These are phyloP conservation scores for Suillus alpinus DNA, from an alignment of 768 basidiomycete genomes.

Conservation along the genomic window DNA sequence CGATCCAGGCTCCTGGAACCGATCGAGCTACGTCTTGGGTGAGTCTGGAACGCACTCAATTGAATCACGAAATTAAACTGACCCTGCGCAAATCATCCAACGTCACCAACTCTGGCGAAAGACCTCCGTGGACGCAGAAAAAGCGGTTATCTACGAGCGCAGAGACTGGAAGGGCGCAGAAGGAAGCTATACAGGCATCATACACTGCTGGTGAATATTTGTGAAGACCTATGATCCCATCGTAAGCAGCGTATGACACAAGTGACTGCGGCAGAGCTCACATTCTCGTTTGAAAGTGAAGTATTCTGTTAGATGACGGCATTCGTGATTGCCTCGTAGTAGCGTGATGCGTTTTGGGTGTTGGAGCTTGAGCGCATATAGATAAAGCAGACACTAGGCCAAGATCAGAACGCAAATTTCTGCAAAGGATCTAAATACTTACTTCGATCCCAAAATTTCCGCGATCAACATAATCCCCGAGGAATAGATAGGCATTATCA, in stretches of 20 bases:
- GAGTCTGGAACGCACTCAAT: slow-evolving; percentile 8
- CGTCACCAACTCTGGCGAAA: slow-evolving; percentile 81
- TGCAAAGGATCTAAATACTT: slow-evolving; percentile 12
- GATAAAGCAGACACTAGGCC: slow-evolving; percentile 79
- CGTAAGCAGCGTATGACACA: slow-evolving; percentile 3
- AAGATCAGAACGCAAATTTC: slow-evolving; percentile 2
- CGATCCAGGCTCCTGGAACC: slow-evolving; percentile 92
- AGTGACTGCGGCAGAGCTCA: slow-evolving; percentile 37
- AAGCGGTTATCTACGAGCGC: slow-evolving; percentile 94
- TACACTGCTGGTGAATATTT: slow-evolving; percentile 85
- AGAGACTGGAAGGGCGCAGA: slow-evolving; percentile 85
- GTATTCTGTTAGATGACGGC: slow-evolving; percentile 93
- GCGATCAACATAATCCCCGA: slow-evolving; percentile 97
- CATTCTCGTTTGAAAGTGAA: slow-evolving; percentile 98
- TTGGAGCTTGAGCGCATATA: slow-evolving; percentile 91
- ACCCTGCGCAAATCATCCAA: slow-evolving; percentile 74
- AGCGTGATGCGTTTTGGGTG: slow-evolving; percentile 80
- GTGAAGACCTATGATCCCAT: slow-evolving; percentile 61
- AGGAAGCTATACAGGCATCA: slow-evolving; percentile 88
- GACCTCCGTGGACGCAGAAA: slow-evolving; percentile 96
- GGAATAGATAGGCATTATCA: slow-evolving; percentile 86
- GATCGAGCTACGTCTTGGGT: slow-evolving; percentile 62
- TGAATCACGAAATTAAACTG: slow-evolving; percentile 15
- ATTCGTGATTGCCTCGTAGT: slow-evolving; percentile 96
- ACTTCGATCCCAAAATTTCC: slow-evolving; percentile 89